phyloP scores from a whole-genome alignment of 164 flowering plant species.

The Cinnamomum chago region DNA sequence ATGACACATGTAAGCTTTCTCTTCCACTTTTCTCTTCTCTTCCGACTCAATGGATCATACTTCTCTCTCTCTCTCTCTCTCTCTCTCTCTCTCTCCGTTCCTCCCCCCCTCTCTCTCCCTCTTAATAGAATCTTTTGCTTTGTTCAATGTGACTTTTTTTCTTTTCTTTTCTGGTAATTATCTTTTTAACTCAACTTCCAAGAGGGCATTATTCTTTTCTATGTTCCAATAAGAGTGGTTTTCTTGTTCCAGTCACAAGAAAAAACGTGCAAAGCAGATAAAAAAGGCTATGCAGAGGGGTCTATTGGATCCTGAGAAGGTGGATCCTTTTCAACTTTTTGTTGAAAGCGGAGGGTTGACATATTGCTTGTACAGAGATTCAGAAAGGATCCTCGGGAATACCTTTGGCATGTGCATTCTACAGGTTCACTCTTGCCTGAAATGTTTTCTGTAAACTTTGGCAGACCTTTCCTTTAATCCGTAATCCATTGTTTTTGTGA shows the following conservation, averaged over 20 bases:
- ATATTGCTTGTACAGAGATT: constrained; percentile 85
- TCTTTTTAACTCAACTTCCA: neutral
- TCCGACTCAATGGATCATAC: neutral
- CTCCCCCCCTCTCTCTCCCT: neutral
- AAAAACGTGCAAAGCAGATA: constrained; percentile 73
- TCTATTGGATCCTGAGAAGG: constrained; percentile 73
- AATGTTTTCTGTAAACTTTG: neutral
- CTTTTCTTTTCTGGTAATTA: constrained; percentile 1
- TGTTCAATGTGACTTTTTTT: neutral
- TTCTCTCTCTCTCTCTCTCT: too few relatives aligned
- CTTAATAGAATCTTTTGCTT: neutral
- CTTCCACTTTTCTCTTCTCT: too few relatives aligned
- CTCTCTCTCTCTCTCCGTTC: neutral
- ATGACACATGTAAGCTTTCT: too few relatives aligned
- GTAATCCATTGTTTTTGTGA: neutral
- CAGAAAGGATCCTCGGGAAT: constrained; percentile 89
- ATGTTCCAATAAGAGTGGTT: neutral
- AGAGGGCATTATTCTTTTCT: neutral
- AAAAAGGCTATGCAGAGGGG: constrained; percentile 71
- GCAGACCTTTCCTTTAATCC: neutral
- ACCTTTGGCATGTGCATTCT: constrained; percentile 96
- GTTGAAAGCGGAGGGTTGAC: constrained; percentile 67
- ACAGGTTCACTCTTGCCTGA: constrained; percentile 46
- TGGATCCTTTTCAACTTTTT: constrained; percentile 76
- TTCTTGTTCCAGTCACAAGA: constrained; percentile 60